Evolutionary conservation across 2,329 filamentous ascomycete genomes (phyloP), one percentile per base, ranked within the genome.

Genomic region (Cordyceps cateniannulata): DNA sequence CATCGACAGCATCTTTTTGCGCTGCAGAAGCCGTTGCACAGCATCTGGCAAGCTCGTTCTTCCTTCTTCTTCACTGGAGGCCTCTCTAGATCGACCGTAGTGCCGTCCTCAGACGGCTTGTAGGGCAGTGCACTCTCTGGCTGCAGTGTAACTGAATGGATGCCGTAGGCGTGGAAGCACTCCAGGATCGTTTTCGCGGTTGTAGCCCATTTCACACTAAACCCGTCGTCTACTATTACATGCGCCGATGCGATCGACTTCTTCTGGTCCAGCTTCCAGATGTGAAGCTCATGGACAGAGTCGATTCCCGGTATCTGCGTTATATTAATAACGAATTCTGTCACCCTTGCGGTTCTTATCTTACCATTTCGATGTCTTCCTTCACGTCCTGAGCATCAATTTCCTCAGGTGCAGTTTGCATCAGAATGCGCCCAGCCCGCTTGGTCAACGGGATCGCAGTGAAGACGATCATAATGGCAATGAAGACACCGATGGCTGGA

Each of bases 111-210:
- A 12, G 25, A n/a, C 60, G 63, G 63, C 27, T 51, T 62, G n/a
- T 59, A 59, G 12, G 56, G 60, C 12, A 56, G 62, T 48, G 48
- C 60, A 5, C 66, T 69, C 69, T 90, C 88, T 0, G 88, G 88
- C 72, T 91, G 88, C 35, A 93, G 69, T 1, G 89, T 91, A 4
- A 78, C 80, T 14, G 85, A 88, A 70, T 91, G 86, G 63, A 92
- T 85, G 5, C 87, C 89, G 67, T 90, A 90, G 2, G 83, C 86
- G 67, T 89, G 87, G 44, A 92, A 79, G 69, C 87, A 91, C 69
- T 90, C 82, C 62, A 81, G 81, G 58, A 90, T 82, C 2, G 81
- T 83, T 66, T 80, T 82, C 2, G 86, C 84, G 62, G 82, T 81
- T 55, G 78, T 76, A 73, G 84, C 80, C 69, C 91, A 91, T 54